Evolutionary conservation across 805 yeast species (phyloP).

Genomic region (Saccharomyces eubayanus): DNA sequence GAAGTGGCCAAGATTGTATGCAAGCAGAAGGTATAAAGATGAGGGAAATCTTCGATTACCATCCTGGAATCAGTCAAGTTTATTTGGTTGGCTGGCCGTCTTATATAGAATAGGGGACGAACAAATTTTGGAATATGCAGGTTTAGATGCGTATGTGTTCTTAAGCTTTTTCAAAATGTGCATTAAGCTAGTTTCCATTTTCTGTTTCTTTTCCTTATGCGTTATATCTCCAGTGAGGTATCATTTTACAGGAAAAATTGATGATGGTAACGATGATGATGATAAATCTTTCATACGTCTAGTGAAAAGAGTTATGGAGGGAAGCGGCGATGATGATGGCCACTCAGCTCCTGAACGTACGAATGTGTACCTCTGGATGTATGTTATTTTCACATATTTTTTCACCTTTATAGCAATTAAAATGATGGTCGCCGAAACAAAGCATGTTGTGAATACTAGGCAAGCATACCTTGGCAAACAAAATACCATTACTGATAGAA

Average conservation of each 20-base stretch:
- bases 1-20: constrained; percentile 73
- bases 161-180: constrained; percentile 86
- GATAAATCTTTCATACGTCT: background rate
- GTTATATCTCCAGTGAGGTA: constrained; percentile 80
- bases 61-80: constrained; percentile 34
- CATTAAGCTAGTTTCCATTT: constrained; percentile 54
- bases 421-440: constrained; percentile 60
- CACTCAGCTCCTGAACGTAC: constrained; percentile 35
- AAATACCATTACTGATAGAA: constrained; percentile 83
- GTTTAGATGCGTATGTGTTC: constrained; percentile 89
- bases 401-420: constrained; percentile 64
- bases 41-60: constrained; percentile 22
- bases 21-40: constrained; percentile 52
- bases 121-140: constrained; percentile 81
- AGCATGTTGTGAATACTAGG: constrained; percentile 64
- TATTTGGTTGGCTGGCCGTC: constrained; percentile 77
- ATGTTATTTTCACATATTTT: constrained; percentile 76
- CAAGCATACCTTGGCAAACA: constrained; percentile 79
- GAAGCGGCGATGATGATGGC: constrained; percentile 19
- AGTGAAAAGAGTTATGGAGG: constrained; percentile 8
- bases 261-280: constrained; percentile 41
- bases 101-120: constrained; percentile 58
- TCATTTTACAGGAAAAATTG: constrained; percentile 73
- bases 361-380: constrained; percentile 65
- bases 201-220: constrained; percentile 60